phyloP scores from a whole-genome alignment of 257 asterid genomes.

The Scutellaria galericulata region DNA sequence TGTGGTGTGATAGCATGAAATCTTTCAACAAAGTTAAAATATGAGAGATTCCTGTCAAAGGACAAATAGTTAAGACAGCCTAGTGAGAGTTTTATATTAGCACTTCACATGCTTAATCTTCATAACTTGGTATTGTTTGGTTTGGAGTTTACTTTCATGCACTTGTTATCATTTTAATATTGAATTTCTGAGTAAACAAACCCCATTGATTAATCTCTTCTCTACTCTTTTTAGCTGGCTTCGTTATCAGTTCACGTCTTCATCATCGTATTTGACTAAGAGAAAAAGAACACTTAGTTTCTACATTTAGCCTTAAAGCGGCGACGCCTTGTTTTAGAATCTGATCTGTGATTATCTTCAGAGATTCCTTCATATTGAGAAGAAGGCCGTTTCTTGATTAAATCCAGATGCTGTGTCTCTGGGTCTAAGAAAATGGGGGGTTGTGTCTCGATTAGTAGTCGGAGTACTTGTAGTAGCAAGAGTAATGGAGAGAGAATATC shows the following conservation, averaged over 20 bases:
- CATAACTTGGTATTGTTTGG: slow-evolving; percentile 45
- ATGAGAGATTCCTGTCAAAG: slow-evolving; percentile 62
- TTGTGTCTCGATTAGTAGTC: slow-evolving; percentile 81
- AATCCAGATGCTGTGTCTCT: slow-evolving; percentile 53
- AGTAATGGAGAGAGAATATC: slow-evolving; percentile 76
- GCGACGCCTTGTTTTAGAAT: slow-evolving; percentile 32
- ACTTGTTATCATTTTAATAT: slow-evolving; percentile 37
- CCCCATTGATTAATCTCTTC: slow-evolving; percentile 49
- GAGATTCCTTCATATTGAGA: slow-evolving; percentile 40
- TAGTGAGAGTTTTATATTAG: slow-evolving; percentile 51
- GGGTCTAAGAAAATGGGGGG: slow-evolving; percentile 83
- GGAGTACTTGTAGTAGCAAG: slow-evolving; percentile 70
- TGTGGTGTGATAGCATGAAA: slow-evolving; percentile 51
- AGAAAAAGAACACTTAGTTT: slow-evolving; percentile 33
- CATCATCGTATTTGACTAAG: slow-evolving; percentile 54
- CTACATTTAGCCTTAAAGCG: slow-evolving; percentile 34
- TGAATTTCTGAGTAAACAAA: slow-evolving; percentile 43
- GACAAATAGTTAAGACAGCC: slow-evolving; percentile 63
- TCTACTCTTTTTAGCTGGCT: slow-evolving; percentile 54
- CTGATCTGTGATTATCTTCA: slow-evolving; percentile 32
- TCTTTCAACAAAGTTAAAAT: slow-evolving; percentile 46
- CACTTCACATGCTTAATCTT: slow-evolving; percentile 74
- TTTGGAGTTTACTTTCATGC: slow-evolving; percentile 44
- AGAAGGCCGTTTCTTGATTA: slow-evolving; percentile 34
- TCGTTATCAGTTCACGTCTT: slow-evolving; percentile 44